Conservation (phyloP, 202 grass and related monocot genomes). For the Setaria italica region DNA sequence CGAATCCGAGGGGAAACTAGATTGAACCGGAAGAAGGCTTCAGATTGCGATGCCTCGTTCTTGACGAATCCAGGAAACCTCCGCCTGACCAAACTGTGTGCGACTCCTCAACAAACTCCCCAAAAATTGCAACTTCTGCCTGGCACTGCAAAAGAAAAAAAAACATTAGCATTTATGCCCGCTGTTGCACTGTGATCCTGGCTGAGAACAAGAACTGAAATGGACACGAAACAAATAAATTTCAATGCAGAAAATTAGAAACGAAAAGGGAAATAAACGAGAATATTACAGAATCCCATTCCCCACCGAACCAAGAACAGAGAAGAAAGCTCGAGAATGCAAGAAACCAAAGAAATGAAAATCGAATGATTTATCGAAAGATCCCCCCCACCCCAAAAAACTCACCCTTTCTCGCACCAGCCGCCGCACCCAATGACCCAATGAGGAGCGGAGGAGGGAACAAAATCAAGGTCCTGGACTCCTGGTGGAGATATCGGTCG, state of each 20-base stretch:
- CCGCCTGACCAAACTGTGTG: slow-evolving; percentile 24
- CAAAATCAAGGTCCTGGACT: slow-evolving; percentile 12
- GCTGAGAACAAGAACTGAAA: slow-evolving; percentile 25
- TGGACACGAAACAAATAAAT: background rate
- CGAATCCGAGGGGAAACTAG: slow-evolving; percentile 21
- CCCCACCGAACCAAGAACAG: background rate
- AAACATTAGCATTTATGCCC: slow-evolving; percentile 2
- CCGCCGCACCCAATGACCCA: background rate
- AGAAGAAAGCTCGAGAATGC: background rate
- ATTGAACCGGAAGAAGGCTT: background rate
- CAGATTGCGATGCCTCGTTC: slow-evolving; percentile 14
- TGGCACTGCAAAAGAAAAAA: slow-evolving; percentile 9
- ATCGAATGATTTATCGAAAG: slow-evolving; percentile 5
- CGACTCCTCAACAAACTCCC: background rate
- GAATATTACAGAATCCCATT: background rate
- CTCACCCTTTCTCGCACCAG: slow-evolving; percentile 41
- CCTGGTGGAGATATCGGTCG: slow-evolving; percentile 28
- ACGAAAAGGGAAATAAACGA: background rate
- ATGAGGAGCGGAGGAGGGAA: slow-evolving; percentile 21
- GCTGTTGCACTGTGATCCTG: background rate
- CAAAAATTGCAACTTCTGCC: slow-evolving; percentile 15
- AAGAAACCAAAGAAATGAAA: slow-evolving; percentile 29
- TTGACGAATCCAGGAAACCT: slow-evolving; percentile 27
- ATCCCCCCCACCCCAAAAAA: background rate
- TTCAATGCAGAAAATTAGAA: background rate